Base-by-base conservation (phyloP, 495 filamentous ascomycete genomes). In the Hyaloscypha variabilis region DNA sequence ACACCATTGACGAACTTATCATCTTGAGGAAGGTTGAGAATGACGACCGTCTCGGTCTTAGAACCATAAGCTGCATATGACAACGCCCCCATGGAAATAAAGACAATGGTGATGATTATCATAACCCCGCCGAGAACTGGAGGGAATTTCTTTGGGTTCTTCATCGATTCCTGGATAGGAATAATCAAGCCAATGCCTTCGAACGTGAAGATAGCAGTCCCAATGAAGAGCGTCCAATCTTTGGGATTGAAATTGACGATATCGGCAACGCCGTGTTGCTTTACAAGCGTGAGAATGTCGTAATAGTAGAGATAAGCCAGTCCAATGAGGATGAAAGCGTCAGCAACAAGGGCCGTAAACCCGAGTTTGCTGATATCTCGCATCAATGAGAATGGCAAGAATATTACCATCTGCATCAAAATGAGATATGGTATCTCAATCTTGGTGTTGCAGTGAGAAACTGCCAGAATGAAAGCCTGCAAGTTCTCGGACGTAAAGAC, bases 181-280 rank as follows among this genome's bases (percentile, higher is more conserved):
- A 99, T 97, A 77, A 99, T 97, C n/a, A 99, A 85, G 23, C 95
- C 95, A 68, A 99, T 93, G 23, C 95, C 95, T 73, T 99, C 95
- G 68, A 97, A 99, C 6, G 95, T 99, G 80, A 99, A 99, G 69
- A 99, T 97, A 23, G 95, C 96, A 8, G 95, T 98, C 68, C 95
- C 95, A 71, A 99, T 97, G 76, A 98, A 97, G 36, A 98, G 85
- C 0, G 94, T 97, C 95, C 95, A 99, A 71, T 90, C 86, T 24
- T 88, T 83, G 4, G 87, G 77, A 78, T 99, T 99, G 82, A 99
- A 97, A 64, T 86, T 77, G 62, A 87, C 82, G 69, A 98, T 90
- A 74, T 98, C 95, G 0, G 92, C 82, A 14, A 96, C 75, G 8
- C 94, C 94, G 51, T 90, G 77, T n/a, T 90, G 87, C 54, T 74